Evolutionary conservation across 2,329 filamentous ascomycete genomes (phyloP).

Genomic region (Albifimbria verrucaria): DNA sequence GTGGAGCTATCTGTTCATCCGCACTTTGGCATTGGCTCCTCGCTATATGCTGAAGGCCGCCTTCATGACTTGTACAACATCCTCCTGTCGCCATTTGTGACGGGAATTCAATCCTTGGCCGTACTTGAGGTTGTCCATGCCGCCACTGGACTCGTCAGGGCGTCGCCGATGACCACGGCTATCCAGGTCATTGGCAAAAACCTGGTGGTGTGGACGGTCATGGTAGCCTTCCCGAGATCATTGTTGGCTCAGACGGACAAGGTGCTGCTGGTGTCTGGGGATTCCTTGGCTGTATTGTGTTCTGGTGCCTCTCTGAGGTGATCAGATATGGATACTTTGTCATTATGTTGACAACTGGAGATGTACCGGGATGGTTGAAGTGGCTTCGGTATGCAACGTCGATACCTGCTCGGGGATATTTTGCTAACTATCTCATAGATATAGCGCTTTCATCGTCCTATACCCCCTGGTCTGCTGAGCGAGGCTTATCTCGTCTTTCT

Average conservation of each 20-base stretch:
- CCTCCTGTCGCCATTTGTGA: constrained; percentile 1
- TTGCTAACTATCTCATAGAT: neutral
- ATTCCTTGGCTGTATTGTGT: constrained; percentile 4
- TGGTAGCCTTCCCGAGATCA: constrained; percentile 5
- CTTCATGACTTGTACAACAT: constrained; percentile 3
- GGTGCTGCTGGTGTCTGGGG: constrained; percentile 1
- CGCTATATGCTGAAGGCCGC: neutral
- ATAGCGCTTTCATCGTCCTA: constrained; percentile 5
- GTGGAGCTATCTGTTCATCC: neutral
- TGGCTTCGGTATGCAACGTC: constrained; percentile 3
- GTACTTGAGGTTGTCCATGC: constrained; percentile 6
- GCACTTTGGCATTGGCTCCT: neutral
- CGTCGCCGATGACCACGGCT: constrained; percentile 5
- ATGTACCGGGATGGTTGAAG: neutral
- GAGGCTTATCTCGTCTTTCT: constrained; percentile 4
- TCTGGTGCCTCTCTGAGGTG: constrained; percentile 6
- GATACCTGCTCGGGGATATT: neutral
- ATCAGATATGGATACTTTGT: constrained; percentile 7
- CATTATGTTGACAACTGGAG: constrained; percentile 1
- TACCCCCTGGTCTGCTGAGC: constrained; percentile 5
- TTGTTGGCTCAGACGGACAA: constrained; percentile 1
- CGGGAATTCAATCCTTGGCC: constrained; percentile 4
- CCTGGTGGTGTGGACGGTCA: constrained; percentile 7
- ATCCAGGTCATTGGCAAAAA: constrained; percentile 8
- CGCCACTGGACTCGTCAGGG: constrained; percentile 2